Conservation (phyloP, 2,329 filamentous ascomycete species). For the Metarhizium sp. region DNA sequence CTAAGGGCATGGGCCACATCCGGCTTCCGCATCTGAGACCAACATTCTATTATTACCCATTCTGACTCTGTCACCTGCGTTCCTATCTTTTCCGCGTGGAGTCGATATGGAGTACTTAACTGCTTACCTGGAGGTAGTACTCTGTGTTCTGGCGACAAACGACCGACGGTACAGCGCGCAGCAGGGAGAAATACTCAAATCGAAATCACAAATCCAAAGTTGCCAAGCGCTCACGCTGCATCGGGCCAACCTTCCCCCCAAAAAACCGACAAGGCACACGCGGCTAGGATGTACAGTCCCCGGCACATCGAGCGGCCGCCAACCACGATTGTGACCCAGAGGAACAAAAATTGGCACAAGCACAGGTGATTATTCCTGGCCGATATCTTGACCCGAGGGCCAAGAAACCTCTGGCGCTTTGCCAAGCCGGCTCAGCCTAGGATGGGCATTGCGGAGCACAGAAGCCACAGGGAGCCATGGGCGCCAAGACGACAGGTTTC, state of each 20-base stretch:
- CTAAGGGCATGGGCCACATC: background rate
- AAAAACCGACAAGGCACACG: background rate
- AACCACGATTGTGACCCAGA: background rate
- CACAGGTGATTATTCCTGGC: background rate
- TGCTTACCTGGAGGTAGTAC: too few relatives aligned
- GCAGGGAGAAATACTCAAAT: background rate
- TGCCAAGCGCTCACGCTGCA: background rate
- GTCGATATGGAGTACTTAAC: too few relatives aligned
- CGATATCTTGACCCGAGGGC: background rate
- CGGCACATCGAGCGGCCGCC: background rate
- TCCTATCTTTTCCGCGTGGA: background rate
- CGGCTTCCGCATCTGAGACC: background rate
- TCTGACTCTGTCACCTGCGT: background rate
- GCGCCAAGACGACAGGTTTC: slow-evolving; percentile 1
- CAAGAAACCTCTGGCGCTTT: background rate
- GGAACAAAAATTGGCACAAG: background rate
- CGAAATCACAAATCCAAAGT: background rate
- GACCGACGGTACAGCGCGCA: background rate
- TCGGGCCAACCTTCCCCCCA: background rate
- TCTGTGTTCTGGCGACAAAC: too few relatives aligned
- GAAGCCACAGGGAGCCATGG: background rate
- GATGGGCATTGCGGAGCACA: background rate
- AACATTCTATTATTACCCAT: background rate
- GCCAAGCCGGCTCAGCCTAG: slow-evolving; percentile 2
- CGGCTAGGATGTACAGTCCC: background rate